Evolutionary conservation across 2,329 filamentous ascomycete species (phyloP).

Genomic region (Penicillium sp.): DNA sequence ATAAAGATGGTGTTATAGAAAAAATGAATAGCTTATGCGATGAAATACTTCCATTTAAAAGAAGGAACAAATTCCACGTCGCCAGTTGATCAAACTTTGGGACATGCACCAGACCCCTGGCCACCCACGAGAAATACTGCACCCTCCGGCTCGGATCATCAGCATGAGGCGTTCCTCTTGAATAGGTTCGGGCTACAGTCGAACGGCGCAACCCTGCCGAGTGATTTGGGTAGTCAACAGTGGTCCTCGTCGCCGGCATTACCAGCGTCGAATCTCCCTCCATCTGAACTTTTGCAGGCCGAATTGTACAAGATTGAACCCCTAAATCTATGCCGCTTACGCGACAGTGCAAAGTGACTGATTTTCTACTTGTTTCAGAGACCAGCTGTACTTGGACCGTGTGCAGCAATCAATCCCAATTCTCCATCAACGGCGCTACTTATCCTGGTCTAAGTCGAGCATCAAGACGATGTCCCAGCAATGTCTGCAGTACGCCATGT

Average conservation of each 20-base stretch:
- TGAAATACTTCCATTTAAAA: no score
- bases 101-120: no score
- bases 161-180: neutral
- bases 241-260: neutral
- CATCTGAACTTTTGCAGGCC: neutral
- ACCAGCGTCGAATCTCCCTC: neutral
- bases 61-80: neutral
- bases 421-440: constrained; percentile 21
- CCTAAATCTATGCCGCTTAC: no score
- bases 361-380: constrained; percentile 6
- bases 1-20: no score
- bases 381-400: constrained; percentile 28
- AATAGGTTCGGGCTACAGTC: neutral
- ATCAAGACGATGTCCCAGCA: constrained; percentile 1
- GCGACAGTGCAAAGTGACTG: neutral
- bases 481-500: constrained; percentile 26
- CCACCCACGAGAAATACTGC: neutral
- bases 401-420: constrained; percentile 24
- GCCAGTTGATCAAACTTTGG: no score
- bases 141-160: neutral
- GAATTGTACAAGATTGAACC: constrained; percentile 11
- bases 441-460: constrained; percentile 15
- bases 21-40: no score
- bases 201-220: neutral
- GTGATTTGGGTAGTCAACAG: neutral